Evolutionary conservation across 495 filamentous ascomycete genomes (phyloP), one percentile per base, ranked within the genome.

Genomic region (Collariella sp.): DNA sequence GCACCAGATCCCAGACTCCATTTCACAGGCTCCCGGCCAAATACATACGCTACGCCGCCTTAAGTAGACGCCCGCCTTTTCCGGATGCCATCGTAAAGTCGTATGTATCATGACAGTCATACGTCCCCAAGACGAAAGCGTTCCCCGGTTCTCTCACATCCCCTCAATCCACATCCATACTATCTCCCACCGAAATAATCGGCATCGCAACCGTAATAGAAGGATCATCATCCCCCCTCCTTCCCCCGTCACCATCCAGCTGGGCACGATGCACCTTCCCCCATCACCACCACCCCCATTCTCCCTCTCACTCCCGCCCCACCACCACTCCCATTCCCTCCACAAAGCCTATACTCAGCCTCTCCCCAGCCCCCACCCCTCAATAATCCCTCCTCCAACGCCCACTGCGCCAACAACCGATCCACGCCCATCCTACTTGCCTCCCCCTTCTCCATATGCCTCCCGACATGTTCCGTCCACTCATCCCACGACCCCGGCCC

Each of bases 391-490:
- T 78, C 72, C 0, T 77, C 72, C 7, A 81, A 58, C 5, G 81
- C 78, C 80, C 81, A 84, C 42, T 74, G 65, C 2, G 78, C 73
- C 38, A 84, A 60, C 13, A 74, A 59, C 6, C 63, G 57, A 59
- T 84, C 81, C 23, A 79, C 73, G 0, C 70, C 75, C 49, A 81
- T 63, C 12, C 71, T 61, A 29, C 61, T 56, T 31, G 76, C 78
- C 58, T 82, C 80, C 10, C 73, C 72, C 57, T 79, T 77, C 65
- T 95, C 89, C 73, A 91, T 86, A 66, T 96, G 93, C 29, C 85
- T 77, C 0, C 90, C 91, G 2, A 98, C 87, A 67, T 98, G 91
- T 66, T 98, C 91, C 61, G 94, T 88, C 65, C 90, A 84, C 42
- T 84, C 78, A 46, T 95, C 88, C 91, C 91, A 96, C 31, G 80